Percentiles rank a stretch among this genome's conserved stretches.
Conservation (phyloP, 805 yeast genomes). For the Ogataea paradorogensis region DNA sequence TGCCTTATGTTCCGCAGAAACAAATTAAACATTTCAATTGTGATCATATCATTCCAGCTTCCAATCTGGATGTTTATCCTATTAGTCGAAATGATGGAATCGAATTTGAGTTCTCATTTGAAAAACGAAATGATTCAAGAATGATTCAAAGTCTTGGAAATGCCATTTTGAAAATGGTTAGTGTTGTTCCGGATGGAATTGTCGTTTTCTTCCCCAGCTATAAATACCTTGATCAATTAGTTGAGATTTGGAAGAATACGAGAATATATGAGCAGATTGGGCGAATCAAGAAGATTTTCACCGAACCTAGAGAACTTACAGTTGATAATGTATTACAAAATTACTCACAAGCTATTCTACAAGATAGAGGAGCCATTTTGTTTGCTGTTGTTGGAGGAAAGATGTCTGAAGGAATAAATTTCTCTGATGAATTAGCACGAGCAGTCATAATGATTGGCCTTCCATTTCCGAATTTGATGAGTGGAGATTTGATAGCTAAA, state of each 20-base stretch:
- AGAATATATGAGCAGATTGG: constrained; percentile 36
- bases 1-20: constrained; percentile 49
- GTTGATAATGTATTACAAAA: constrained; percentile 47
- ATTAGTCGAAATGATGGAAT: constrained; percentile 31
- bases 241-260: constrained; percentile 48
- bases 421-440: constrained; percentile 82
- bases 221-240: constrained; percentile 55
- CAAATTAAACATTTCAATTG: constrained; percentile 61
- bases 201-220: constrained; percentile 88
- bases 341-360: constrained; percentile 45
- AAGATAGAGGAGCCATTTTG: constrained; percentile 56
- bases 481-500: constrained; percentile 78
- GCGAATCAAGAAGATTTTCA: constrained; percentile 45
- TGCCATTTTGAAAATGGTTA: constrained; percentile 41
- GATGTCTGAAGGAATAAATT: constrained; percentile 90
- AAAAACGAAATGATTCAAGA: constrained; percentile 46
- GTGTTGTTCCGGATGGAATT: constrained; percentile 64
- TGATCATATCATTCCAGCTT: constrained; percentile 78
- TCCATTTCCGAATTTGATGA: constrained; percentile 82
- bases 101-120: constrained; percentile 65
- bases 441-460: constrained; percentile 84
- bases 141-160: constrained; percentile 53
- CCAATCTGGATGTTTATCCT: constrained; percentile 61
- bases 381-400: constrained; percentile 91
- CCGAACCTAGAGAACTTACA: constrained; percentile 49